Percentiles rank a stretch among this genome's conserved stretches.
Evolutionary conservation across 257 asterid genomes (phyloP).

Genomic region (Przewalskia tangutica): DNA sequence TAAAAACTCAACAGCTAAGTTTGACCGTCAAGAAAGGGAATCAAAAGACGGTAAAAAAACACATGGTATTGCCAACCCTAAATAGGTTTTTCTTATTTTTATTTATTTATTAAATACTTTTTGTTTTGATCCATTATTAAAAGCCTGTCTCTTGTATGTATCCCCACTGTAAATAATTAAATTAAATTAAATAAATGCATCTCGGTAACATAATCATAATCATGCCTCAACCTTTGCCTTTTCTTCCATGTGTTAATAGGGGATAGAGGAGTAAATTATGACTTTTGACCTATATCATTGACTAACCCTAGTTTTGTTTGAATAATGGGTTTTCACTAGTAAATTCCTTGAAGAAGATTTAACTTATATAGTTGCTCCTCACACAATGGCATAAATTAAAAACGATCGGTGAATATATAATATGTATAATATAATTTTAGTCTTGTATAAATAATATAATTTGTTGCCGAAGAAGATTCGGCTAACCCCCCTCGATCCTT

Average conservation of each 20-base stretch:
- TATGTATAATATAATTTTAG: too few relatives aligned
- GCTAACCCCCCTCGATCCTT: too few relatives aligned
- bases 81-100: too few relatives aligned
- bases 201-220: slow-evolving; percentile 36
- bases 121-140: slow-evolving; percentile 5
- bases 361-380: too few relatives aligned
- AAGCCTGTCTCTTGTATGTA: slow-evolving; percentile 14
- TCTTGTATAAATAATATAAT: too few relatives aligned
- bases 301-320: slow-evolving; percentile 1
- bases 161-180: slow-evolving; percentile 9
- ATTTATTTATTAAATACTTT: not conserved
- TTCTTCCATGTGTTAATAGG: not conserved
- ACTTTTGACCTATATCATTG: slow-evolving; percentile 17
- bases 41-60: slow-evolving; percentile 48
- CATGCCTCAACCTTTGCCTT: slow-evolving; percentile 16
- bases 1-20: slow-evolving; percentile 29
- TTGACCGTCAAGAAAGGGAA: slow-evolving; percentile 55
- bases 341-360: too few relatives aligned
- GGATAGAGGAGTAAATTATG: not conserved
- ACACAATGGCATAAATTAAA: too few relatives aligned
- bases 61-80: slow-evolving; percentile 29
- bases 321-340: not conserved
- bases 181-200: not conserved
- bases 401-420: too few relatives aligned
- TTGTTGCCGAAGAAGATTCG: too few relatives aligned